Evolutionary conservation across 805 yeast genomes (phyloP).

Genomic region (Hermanozyma aechmeae): DNA sequence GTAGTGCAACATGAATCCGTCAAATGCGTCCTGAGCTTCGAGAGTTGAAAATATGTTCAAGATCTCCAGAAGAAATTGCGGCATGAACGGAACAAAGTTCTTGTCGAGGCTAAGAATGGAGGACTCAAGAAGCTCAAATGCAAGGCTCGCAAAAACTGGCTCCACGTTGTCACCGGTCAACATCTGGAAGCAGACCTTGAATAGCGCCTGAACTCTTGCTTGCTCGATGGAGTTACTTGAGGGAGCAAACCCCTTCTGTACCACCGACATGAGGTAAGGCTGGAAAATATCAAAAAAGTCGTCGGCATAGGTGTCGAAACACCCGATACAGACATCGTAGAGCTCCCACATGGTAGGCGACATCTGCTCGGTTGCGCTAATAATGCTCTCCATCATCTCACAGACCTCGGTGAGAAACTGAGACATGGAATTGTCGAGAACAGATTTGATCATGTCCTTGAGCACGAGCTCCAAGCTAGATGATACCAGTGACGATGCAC

Average conservation of each 20-base stretch:
- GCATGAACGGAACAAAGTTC: conserved; percentile 22
- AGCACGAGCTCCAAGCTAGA: conserved; percentile 22
- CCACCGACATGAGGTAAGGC: conserved; percentile 48
- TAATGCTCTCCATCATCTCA: conserved; percentile 41
- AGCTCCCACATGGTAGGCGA: conserved; percentile 47
- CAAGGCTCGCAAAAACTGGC: conserved; percentile 29
- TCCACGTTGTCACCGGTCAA: conserved; percentile 25
- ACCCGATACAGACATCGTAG: conserved; percentile 37
- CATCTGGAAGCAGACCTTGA: conserved; percentile 26
- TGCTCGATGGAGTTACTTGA: conserved; percentile 25
- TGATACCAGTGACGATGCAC: conserved; percentile 29
- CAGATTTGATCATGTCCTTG: conserved; percentile 22
- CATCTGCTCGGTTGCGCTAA: conserved; percentile 44
- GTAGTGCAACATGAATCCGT: conserved; percentile 35
- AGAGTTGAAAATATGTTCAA: conserved; percentile 23
- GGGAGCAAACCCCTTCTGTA: conserved; percentile 40
- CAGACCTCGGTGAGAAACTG: conserved; percentile 28
- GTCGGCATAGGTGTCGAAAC: conserved; percentile 50
- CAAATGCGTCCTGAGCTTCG: conserved; percentile 30
- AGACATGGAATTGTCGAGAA: conserved; percentile 31
- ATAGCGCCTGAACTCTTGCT: conserved; percentile 28
- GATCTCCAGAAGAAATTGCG: conserved; percentile 25
- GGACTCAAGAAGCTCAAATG: conserved; percentile 30
- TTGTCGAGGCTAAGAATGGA: conserved; percentile 21
- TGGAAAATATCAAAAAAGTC: conserved; percentile 50